These are phyloP conservation scores for Leishmania tropica DNA, from an alignment of 208 protist genomes.

Conservation along the genomic window DNA sequence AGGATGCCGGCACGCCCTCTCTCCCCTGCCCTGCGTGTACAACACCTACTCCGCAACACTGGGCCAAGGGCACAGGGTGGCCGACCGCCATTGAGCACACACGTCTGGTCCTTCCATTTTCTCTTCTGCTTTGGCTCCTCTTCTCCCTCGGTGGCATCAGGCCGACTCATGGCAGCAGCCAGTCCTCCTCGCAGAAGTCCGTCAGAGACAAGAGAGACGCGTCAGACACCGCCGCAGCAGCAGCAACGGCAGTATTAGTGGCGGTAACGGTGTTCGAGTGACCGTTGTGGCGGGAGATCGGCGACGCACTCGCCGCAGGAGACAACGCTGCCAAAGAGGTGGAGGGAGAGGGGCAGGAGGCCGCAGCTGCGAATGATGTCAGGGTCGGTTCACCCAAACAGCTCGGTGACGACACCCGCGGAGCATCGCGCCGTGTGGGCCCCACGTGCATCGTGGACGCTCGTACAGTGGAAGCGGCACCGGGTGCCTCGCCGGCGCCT, in stretches of 20 bases:
- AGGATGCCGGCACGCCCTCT: background rate
- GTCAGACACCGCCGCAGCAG: background rate
- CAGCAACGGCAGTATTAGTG: background rate
- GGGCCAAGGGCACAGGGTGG: background rate
- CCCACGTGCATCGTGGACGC: background rate
- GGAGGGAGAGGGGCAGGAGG: background rate
- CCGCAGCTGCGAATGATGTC: background rate
- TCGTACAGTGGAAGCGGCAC: background rate
- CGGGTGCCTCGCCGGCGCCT: background rate
- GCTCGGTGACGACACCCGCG: background rate
- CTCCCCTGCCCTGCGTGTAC: background rate
- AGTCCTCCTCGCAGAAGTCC: conserved; percentile 57
- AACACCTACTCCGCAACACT: background rate
- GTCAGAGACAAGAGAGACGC: conserved; percentile 34
- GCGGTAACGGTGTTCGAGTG: background rate
- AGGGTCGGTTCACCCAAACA: background rate
- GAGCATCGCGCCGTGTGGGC: background rate
- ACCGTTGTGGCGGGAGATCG: background rate
- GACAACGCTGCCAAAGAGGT: background rate
- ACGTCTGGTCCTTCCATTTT: background rate
- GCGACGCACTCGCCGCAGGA: background rate
- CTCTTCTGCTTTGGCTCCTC: background rate
- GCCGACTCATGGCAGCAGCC: conserved; percentile 30
- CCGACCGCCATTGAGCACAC: background rate
- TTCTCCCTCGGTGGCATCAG: background rate